Evolutionary conservation across 2,329 filamentous ascomycete species (phyloP), one percentile per base, ranked within the genome.

Genomic region (Claviceps sp.): DNA sequence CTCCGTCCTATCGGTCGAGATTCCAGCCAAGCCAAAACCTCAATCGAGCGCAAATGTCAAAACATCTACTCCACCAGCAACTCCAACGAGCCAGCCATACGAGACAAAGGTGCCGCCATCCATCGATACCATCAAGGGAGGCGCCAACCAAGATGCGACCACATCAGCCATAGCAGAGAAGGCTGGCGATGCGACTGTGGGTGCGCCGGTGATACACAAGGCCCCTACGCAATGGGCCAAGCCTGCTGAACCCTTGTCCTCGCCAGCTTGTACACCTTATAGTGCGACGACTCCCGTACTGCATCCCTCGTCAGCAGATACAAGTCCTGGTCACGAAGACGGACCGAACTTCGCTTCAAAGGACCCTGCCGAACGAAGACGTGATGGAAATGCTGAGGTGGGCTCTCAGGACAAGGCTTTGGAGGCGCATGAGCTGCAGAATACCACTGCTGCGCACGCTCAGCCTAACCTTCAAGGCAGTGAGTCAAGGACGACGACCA

Each of bases 211-310:
- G 42, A 61, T 64, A 9, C 62, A 68, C 9, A 69, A 67, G 41
- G 57, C 66, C 13, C 61, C 67, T 5, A 56, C 62, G n/a, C 70
- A 74, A 50, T 51, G 57, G 24, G 47, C 62, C 48, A 69, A 69
- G 40, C 59, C 65, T 48, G 60, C 66, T 2, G 78, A 80, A 56
- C 65, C 68, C 2, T 58, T 72, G 5, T 80, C 75, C 2, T 81
- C 78, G 2, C 76, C 78, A 16, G 72, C 70, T 2, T 91, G 87
- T 5, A 89, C 85, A 37, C 77, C 82, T 1, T 82, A 84, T 59
- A 89, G 85, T 44, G 82, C 82, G 51, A 81, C 84, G 22, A 93
- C 87, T 0, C 85, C 87, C 1, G 78, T 76, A 38, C 75, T 82
- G 41, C 77, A 82, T 54, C 78, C 84, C 56, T 77, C 75, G 6